A percentile compares a stretch with the other conserved stretches of the same genome.
phyloP scores from a whole-genome alignment of 2,329 filamentous ascomycete species.

The Trichoderma semiorbis region DNA sequence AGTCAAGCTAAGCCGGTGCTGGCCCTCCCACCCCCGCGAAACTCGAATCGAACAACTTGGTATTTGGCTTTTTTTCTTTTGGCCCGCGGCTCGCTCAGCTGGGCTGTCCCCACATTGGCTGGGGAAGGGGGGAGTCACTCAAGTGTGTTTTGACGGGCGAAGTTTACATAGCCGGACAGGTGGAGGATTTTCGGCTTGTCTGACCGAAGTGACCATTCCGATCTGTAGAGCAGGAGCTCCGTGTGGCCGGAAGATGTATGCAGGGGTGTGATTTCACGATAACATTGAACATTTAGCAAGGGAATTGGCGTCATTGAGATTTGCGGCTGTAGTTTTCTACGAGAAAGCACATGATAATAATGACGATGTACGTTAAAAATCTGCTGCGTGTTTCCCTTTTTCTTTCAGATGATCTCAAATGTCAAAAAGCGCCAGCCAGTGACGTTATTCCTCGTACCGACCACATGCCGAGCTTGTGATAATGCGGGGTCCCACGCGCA shows the following conservation, averaged over 20 bases:
- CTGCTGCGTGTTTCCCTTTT: not conserved
- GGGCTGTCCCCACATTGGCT: constrained; percentile 3
- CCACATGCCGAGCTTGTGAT: constrained; percentile 55
- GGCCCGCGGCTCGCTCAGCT: constrained; percentile 11
- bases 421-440: constrained; percentile 17
- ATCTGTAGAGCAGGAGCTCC: constrained; percentile 14
- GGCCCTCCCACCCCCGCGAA: not conserved
- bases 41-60: not conserved
- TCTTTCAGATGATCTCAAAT: not conserved
- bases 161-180: constrained; percentile 11
- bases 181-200: constrained; percentile 17
- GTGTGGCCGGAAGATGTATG: not conserved
- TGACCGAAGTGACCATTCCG: constrained; percentile 6
- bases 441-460: constrained; percentile 42
- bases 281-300: not conserved
- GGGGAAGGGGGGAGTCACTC: not conserved
- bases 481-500: constrained; percentile 43
- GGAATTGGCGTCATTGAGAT: not conserved
- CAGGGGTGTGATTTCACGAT: not conserved
- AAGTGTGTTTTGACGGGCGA: not conserved
- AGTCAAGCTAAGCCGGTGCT: not conserved
- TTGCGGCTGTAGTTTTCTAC: not conserved
- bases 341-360: not conserved
- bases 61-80: not conserved
- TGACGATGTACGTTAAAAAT: not conserved